Conservation (phyloP, 768 basidiomycete species). For the Leccinum variicolor region DNA sequence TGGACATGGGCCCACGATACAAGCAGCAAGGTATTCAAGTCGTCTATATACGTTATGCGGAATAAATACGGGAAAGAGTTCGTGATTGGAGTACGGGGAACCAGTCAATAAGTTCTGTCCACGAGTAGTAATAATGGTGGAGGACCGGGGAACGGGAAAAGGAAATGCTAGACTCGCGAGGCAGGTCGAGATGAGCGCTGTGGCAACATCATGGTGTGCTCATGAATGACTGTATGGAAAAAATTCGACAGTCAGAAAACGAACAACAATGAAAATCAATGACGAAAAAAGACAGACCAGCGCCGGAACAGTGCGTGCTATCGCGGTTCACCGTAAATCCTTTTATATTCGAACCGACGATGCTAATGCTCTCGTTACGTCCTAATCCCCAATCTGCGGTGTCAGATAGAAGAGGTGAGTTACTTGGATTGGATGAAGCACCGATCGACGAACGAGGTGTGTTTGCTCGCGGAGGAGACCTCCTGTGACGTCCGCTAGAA, state of each 20-base stretch:
- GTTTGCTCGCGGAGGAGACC: no score
- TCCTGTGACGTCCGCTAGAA: no score
- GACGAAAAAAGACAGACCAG: conserved; percentile 6
- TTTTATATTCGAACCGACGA: not conserved
- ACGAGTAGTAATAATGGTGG: not conserved
- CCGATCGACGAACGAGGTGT: not conserved
- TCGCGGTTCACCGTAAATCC: conserved; percentile 10
- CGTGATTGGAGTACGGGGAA: no score
- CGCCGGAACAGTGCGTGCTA: conserved; percentile 2
- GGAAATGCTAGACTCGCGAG: not conserved
- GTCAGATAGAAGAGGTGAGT: not conserved
- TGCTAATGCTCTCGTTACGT: not conserved
- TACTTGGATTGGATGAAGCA: not conserved
- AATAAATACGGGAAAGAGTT: not conserved
- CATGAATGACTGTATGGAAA: conserved; percentile 4
- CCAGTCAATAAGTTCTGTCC: not conserved
- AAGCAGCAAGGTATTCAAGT: not conserved
- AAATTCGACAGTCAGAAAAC: not conserved
- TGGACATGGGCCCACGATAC: no score
- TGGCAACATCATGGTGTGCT: conserved; percentile 1
- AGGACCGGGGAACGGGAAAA: not conserved
- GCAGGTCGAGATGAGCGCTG: not conserved
- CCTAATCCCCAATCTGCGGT: not conserved
- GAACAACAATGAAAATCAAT: not conserved
- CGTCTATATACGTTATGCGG: not conserved